phyloP scores from a whole-genome alignment of 1,284 basidiomycete species.

The Ustilago curta region DNA sequence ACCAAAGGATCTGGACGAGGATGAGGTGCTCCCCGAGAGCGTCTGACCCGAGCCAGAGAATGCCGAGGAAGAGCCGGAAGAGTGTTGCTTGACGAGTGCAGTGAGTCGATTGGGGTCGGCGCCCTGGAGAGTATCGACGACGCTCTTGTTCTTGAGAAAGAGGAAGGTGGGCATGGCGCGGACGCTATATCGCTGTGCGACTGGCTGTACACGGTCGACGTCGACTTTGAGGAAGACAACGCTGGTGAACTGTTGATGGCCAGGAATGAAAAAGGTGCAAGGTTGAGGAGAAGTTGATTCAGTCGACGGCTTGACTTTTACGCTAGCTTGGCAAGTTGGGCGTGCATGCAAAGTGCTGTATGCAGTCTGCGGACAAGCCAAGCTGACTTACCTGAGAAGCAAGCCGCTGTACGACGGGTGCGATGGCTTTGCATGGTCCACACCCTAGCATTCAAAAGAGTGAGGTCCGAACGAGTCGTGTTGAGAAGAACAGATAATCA shows the following conservation, averaged over 20 bases:
- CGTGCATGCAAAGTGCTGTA: not conserved
- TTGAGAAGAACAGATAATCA: not conserved
- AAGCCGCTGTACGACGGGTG: conserved; percentile 42
- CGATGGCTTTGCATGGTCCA: conserved; percentile 50
- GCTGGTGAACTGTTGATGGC: conserved; percentile 25
- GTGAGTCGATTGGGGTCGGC: conserved; percentile 57
- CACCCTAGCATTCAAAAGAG: conserved; percentile 28
- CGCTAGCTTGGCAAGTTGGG: not conserved
- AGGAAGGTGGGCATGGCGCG: conserved; percentile 73
- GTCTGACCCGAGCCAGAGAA: conserved; percentile 55
- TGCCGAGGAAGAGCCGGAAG: conserved; percentile 41
- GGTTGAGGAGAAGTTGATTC: not conserved
- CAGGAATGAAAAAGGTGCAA: conserved; percentile 7
- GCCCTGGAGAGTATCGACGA: conserved; percentile 66
- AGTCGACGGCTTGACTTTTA: not conserved
- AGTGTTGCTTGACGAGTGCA: conserved; percentile 59
- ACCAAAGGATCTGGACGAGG: conserved; percentile 33
- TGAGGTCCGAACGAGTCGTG: not conserved
- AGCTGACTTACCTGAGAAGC: conserved; percentile 34
- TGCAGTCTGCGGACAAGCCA: too few relatives aligned
- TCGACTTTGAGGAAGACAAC: conserved; percentile 70
- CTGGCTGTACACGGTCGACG: conserved; percentile 70
- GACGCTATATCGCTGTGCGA: conserved; percentile 70
- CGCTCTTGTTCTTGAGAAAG: conserved; percentile 71
- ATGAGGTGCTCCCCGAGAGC: conserved; percentile 38